These are phyloP conservation scores for Teratosphaeriaceae sp. DNA, from an alignment of 2,329 filamentous ascomycete genomes.

Conservation along the genomic window DNA sequence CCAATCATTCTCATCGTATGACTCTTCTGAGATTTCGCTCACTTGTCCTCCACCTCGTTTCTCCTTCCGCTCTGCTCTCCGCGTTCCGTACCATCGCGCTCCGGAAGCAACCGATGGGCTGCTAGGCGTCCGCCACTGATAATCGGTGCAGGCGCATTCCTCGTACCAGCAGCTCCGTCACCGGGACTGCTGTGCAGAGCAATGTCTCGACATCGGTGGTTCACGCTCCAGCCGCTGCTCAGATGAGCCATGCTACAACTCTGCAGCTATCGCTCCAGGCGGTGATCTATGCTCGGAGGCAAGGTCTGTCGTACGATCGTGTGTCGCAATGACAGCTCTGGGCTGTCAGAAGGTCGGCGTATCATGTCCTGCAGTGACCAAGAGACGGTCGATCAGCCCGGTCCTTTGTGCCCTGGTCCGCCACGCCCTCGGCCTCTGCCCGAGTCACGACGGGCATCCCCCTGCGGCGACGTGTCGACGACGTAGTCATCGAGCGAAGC, in stretches of 20 bases:
- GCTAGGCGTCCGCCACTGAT: background rate
- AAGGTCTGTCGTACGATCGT: background rate
- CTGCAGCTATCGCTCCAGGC: too few relatives aligned
- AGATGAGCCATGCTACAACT: too few relatives aligned
- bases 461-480: conserved; percentile 18
- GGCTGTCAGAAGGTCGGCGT: too few relatives aligned
- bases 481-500: conserved; percentile 24
- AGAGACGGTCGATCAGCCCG: conserved; percentile 20
- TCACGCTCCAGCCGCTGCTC: background rate
- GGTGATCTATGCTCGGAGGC: too few relatives aligned
- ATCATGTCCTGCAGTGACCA: conserved; percentile 25
- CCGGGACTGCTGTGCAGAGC: too few relatives aligned
- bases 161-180: background rate
- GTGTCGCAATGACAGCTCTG: background rate
- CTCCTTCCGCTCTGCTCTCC: background rate
- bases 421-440: background rate
- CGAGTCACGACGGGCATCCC: conserved; percentile 11
- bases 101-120: background rate
- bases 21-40: background rate
- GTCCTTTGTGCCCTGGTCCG: conserved; percentile 3
- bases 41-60: background rate
- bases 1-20: background rate
- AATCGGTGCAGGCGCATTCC: background rate
- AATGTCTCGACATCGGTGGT: too few relatives aligned
- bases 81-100: background rate